Conservation (phyloP, 805 yeast species). For the Kodamaea kaohsiungensis region DNA sequence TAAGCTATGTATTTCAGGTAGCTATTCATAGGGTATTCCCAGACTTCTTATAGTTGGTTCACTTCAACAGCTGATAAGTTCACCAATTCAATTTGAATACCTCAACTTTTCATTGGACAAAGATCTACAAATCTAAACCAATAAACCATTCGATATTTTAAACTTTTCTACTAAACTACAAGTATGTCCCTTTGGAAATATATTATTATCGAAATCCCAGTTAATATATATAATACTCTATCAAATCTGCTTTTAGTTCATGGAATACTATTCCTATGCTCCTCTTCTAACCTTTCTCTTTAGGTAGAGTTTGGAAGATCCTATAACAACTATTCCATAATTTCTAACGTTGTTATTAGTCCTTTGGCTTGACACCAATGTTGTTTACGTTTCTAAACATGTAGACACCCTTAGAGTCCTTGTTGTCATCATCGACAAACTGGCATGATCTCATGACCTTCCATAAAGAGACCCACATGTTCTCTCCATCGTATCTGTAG, state of each 20-base stretch:
- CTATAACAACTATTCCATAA: too few species aligned
- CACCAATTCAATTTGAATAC: too few species aligned
- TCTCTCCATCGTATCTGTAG: slow-evolving; percentile 65
- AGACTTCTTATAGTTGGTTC: too few species aligned
- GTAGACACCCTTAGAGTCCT: slow-evolving; percentile 56
- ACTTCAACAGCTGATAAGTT: too few species aligned
- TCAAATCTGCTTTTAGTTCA: not conserved
- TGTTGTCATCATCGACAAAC: slow-evolving; percentile 71
- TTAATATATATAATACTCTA: not conserved
- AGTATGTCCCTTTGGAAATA: not conserved
- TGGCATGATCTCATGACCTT: slow-evolving; percentile 66
- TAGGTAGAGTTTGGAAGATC: not conserved
- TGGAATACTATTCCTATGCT: not conserved
- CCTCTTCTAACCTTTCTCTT: too few species aligned
- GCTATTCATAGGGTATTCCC: too few species aligned
- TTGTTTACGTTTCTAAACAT: slow-evolving; percentile 78
- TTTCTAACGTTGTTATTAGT: too few species aligned
- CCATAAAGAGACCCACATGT: slow-evolving; percentile 71
- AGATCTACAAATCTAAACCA: too few species aligned
- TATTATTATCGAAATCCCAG: not conserved
- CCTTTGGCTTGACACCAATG: slow-evolving; percentile 29
- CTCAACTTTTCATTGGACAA: too few species aligned
- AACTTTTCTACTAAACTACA: too few species aligned
- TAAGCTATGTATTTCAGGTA: too few species aligned
- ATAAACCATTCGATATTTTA: too few species aligned